Percentiles rank a stretch among this genome's conserved stretches.
Conservation (phyloP, 2,329 filamentous ascomycete species). For the Epichloe brachyelytri region DNA sequence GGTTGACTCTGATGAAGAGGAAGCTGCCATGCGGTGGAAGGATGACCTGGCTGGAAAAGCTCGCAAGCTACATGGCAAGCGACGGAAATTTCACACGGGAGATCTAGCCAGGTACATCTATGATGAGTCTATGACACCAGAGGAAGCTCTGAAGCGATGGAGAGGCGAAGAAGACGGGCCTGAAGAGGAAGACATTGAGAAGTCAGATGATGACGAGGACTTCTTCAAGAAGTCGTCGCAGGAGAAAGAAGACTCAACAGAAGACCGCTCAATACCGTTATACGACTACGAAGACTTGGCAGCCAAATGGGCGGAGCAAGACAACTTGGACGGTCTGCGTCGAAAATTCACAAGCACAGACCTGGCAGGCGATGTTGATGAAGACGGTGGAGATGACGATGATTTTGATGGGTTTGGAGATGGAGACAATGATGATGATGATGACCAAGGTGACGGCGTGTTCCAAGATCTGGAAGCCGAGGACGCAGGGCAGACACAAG, state of each 20-base stretch:
- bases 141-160: conserved; percentile 70
- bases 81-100: conserved; percentile 60
- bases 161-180: conserved; percentile 48
- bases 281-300: conserved; percentile 74
- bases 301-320: conserved; percentile 70
- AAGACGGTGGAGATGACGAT: conserved; percentile 38
- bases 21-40: conserved; percentile 73
- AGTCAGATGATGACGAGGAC: conserved; percentile 39
- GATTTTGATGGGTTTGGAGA: conserved; percentile 39
- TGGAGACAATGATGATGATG: conserved; percentile 51
- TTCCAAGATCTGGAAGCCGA: conserved; percentile 67
- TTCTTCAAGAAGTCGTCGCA: conserved; percentile 53
- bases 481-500: conserved; percentile 25
- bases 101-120: conserved; percentile 87
- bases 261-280: conserved; percentile 66
- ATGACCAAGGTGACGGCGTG: conserved; percentile 63
- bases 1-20: conserved; percentile 51
- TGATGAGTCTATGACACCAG: conserved; percentile 62
- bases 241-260: conserved; percentile 57
- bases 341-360: conserved; percentile 62
- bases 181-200: conserved; percentile 44
- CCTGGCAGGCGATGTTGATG: conserved; percentile 25
- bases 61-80: conserved; percentile 54
- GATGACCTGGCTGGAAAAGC: conserved; percentile 70
- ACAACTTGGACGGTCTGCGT: conserved; percentile 63